Conservation (phyloP, 1,284 basidiomycete species). For the Gymnopus androsaceus region DNA sequence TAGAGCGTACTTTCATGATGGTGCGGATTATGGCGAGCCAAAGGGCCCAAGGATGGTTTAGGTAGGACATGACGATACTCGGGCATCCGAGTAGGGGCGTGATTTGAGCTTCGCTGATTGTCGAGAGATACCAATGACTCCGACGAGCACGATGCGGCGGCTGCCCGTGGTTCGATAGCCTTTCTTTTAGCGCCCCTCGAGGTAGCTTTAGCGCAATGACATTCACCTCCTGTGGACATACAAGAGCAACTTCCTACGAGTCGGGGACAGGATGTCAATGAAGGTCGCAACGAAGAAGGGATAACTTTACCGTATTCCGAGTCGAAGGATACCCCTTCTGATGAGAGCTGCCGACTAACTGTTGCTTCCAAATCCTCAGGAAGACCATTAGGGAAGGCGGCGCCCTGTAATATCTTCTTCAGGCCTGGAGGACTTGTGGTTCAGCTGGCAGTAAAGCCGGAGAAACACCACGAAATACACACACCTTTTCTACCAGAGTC, state of each 20-base stretch:
- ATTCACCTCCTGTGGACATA: slow-evolving; percentile 41
- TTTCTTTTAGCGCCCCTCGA: slow-evolving; percentile 30
- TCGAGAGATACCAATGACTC: slow-evolving; percentile 18
- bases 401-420: slow-evolving; percentile 59
- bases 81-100: slow-evolving; percentile 54
- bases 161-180: slow-evolving; percentile 14
- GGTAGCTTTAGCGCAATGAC: slow-evolving; percentile 63
- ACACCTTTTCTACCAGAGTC: slow-evolving; percentile 65
- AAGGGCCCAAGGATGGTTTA: slow-evolving; percentile 30
- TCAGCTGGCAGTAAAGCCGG: slow-evolving; percentile 36
- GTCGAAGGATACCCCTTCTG: slow-evolving; percentile 46
- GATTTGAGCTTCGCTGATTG: slow-evolving; percentile 32
- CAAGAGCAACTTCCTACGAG: slow-evolving; percentile 43
- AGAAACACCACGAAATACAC: slow-evolving; percentile 38
- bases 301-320: slow-evolving; percentile 49
- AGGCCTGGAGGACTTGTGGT: slow-evolving; percentile 49
- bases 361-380: slow-evolving; percentile 64
- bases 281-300: slow-evolving; percentile 27
- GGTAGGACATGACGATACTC: slow-evolving; percentile 59
- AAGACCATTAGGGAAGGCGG: slow-evolving; percentile 72
- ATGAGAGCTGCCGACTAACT: slow-evolving; percentile 44
- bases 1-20: slow-evolving; percentile 44
- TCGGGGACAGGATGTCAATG: slow-evolving; percentile 32
- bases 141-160: slow-evolving; percentile 9
- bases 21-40: slow-evolving; percentile 16